Evolutionary conservation across 1,139 yeast genomes (phyloP).

Genomic region (Protomyces arabidopsidicola): DNA sequence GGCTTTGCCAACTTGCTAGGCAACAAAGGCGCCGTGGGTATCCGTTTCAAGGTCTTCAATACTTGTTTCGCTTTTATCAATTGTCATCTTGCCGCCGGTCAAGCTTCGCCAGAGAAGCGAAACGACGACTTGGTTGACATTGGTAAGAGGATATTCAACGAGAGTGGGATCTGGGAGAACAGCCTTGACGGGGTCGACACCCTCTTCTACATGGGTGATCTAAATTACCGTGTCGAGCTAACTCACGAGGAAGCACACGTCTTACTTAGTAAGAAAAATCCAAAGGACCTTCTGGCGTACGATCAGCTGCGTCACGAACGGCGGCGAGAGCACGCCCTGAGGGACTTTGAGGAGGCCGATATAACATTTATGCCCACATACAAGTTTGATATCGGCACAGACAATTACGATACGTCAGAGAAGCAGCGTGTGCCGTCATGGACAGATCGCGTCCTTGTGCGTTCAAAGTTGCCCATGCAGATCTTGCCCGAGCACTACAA

Average conservation of each 20-base stretch:
- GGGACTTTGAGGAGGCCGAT: constrained; percentile 59
- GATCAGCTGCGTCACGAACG: constrained; percentile 59
- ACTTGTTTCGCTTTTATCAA: constrained; percentile 26
- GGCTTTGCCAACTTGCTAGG: constrained; percentile 28
- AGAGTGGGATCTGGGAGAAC: constrained; percentile 13
- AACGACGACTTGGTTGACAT: constrained; percentile 27
- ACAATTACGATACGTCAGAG: constrained; percentile 43
- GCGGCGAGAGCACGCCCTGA: constrained; percentile 52
- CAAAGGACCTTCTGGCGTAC: constrained; percentile 47
- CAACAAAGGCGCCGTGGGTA: constrained; percentile 30
- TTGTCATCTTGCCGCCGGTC: constrained; percentile 29
- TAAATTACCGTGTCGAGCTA: constrained; percentile 61
- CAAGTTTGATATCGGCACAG: constrained; percentile 46
- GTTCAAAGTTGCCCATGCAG: constrained; percentile 1
- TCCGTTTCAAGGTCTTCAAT: constrained; percentile 24
- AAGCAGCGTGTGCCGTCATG: constrained; percentile 67
- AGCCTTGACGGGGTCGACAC: constrained; percentile 23
- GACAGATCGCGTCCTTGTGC: constrained; percentile 59
- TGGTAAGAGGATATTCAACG: constrained; percentile 18
- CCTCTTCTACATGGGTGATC: constrained; percentile 46
- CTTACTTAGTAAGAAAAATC: constrained; percentile 47
- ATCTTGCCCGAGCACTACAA: constrained; percentile 33
- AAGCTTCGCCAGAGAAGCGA: constrained; percentile 17
- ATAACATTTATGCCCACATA: constrained; percentile 73
- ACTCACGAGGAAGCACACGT: constrained; percentile 46